Conservation (phyloP, 352 stramenopile species). For the Pythium vanterpoolii region DNA sequence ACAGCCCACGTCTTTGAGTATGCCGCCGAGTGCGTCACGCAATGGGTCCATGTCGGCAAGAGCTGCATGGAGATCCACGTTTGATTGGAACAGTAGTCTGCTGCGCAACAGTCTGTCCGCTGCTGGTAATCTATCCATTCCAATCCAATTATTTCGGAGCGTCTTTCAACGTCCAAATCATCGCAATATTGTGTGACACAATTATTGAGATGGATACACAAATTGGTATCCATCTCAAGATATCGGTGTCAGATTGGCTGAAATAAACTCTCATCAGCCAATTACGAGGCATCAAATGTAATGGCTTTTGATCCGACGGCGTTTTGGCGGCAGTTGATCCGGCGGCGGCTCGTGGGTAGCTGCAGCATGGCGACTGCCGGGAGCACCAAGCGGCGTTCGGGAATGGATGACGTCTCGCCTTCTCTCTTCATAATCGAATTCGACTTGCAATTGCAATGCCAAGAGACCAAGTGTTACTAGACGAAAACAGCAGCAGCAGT, state of each 20-base stretch:
- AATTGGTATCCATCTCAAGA: not conserved
- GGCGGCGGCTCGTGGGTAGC: constrained; percentile 2
- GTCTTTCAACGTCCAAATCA: too few relatives aligned
- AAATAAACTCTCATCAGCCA: not conserved
- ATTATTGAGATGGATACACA: not conserved
- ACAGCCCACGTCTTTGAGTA: constrained; percentile 13
- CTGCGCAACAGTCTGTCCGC: too few relatives aligned
- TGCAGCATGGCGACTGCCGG: not conserved
- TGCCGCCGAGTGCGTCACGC: constrained; percentile 3
- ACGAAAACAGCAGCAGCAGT: not conserved
- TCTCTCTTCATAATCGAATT: not conserved
- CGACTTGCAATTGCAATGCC: not conserved
- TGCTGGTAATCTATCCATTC: too few relatives aligned
- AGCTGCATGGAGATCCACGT: not conserved
- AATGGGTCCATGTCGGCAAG: constrained; percentile 15
- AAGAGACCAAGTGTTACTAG: not conserved
- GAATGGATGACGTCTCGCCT: not conserved
- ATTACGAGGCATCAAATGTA: not conserved
- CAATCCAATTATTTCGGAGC: too few relatives aligned
- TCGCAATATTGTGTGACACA: too few relatives aligned
- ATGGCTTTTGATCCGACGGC: not conserved
- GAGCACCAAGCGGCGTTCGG: not conserved
- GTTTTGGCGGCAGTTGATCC: not conserved
- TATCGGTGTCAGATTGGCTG: not conserved
- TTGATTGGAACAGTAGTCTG: too few relatives aligned